Conservation (phyloP, 1,139 yeast genomes). For the Saccharomycopsis phalli region DNA sequence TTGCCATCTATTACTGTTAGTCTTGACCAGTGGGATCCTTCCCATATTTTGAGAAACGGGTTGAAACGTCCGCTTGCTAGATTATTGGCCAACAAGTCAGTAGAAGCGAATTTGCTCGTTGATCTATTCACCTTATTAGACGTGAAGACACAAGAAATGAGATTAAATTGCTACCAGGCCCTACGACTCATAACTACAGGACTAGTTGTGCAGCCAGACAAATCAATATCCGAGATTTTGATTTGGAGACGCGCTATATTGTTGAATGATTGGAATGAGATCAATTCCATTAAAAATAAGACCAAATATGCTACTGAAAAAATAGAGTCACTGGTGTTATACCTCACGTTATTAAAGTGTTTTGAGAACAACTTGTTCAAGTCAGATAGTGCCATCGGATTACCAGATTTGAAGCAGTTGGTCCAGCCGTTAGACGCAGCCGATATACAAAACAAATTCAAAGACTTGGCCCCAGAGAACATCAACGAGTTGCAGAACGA, state of each 20-base stretch:
- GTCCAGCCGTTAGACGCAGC: conserved; percentile 20
- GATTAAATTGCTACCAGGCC: conserved; percentile 34
- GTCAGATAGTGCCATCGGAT: conserved; percentile 21
- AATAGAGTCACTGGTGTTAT: conserved; percentile 39
- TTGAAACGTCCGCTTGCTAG: conserved; percentile 26
- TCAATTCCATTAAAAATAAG: conserved; percentile 34
- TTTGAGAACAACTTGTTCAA: conserved; percentile 29
- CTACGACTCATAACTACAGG: conserved; percentile 32
- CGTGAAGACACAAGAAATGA: conserved; percentile 26
- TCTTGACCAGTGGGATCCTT: conserved; percentile 22
- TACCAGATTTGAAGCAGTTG: conserved; percentile 25
- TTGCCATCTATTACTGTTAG: conserved; percentile 16
- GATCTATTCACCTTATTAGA: conserved; percentile 49
- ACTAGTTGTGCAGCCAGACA: conserved; percentile 26
- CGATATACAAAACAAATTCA: conserved; percentile 23
- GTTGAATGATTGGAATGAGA: conserved; percentile 48
- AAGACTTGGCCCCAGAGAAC: conserved; percentile 22
- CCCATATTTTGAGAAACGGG: conserved; percentile 8
- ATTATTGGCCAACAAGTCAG: conserved; percentile 33
- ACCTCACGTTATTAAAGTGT: conserved; percentile 32
- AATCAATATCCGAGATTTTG: conserved; percentile 29
- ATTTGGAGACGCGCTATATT: conserved; percentile 60
- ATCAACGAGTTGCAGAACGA: conserved; percentile 24
- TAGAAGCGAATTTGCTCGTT: conserved; percentile 41
- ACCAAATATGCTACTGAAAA: conserved; percentile 37